Percentiles rank a stretch among this genome's conserved stretches.
phyloP scores from a whole-genome alignment of 805 yeast genomes.

The Deakozyma indianensis region DNA sequence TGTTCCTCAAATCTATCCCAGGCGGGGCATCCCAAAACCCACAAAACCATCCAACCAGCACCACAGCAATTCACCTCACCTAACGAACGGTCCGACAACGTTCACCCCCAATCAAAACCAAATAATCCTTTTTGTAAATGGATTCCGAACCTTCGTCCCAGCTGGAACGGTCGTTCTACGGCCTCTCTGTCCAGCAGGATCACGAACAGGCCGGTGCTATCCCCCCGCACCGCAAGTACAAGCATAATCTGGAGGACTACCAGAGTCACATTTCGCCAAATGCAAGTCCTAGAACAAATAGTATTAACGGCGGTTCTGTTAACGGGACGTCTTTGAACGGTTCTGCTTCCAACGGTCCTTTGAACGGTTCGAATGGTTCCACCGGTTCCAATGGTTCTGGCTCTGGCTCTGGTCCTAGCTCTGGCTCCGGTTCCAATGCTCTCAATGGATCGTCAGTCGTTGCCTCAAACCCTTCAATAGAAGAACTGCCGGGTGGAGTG shows the following conservation, averaged over 20 bases:
- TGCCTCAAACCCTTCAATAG: background rate
- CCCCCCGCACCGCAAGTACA: background rate
- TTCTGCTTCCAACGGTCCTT: background rate
- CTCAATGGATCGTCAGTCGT: background rate
- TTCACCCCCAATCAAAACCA: too few relatives aligned
- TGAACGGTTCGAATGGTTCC: background rate
- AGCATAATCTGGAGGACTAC: slow-evolving; percentile 1
- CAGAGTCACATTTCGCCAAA: background rate
- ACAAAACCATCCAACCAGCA: too few relatives aligned
- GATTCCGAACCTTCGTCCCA: too few relatives aligned
- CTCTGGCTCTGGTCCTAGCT: background rate
- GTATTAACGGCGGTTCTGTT: background rate
- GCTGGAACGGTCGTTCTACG: background rate
- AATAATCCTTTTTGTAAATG: too few relatives aligned
- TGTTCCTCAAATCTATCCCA: too few relatives aligned
- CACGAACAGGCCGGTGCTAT: background rate
- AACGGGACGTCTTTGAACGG: background rate
- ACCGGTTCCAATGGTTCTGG: background rate
- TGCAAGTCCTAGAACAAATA: too few relatives aligned
- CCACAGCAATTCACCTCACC: too few relatives aligned
- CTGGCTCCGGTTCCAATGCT: background rate
- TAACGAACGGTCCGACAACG: too few relatives aligned
- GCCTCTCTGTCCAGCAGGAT: background rate
- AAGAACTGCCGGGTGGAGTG: background rate
- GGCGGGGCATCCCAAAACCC: too few relatives aligned